Conservation (phyloP, 192 early-diverging fungal genomes). For the Spizellomyces punctatus region DNA sequence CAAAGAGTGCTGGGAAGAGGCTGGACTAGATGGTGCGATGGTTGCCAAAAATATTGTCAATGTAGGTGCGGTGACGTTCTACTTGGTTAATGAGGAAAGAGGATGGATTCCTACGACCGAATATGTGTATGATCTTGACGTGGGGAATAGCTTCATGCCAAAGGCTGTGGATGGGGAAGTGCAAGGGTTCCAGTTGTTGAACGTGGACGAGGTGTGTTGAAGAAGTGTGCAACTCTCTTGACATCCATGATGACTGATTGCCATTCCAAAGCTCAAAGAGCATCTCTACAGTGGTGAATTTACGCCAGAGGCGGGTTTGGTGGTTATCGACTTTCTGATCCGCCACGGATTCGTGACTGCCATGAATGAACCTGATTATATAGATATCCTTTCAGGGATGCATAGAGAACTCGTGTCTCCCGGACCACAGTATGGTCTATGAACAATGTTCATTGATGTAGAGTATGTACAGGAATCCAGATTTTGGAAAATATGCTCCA, state of each 20-base stretch:
- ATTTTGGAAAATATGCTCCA: not conserved
- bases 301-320: constrained; percentile 84
- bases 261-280: constrained; percentile 35
- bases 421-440: constrained; percentile 41
- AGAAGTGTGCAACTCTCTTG: not conserved
- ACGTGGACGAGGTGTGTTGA: constrained; percentile 62
- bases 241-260: not conserved
- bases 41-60: constrained; percentile 9
- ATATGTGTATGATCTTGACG: constrained; percentile 82
- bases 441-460: not conserved
- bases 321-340: constrained; percentile 84
- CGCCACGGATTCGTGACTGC: constrained; percentile 71
- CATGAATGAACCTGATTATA: constrained; percentile 81
- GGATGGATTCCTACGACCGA: constrained; percentile 80
- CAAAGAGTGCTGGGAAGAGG: constrained; percentile 93
- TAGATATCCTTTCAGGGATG: constrained; percentile 67
- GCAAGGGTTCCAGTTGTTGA: constrained; percentile 72
- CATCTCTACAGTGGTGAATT: constrained; percentile 54
- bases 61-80: constrained; percentile 75
- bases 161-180: constrained; percentile 85
- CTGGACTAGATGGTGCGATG: constrained; percentile 50
- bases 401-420: constrained; percentile 72
- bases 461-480: not conserved
- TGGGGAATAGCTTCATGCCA: constrained; percentile 64
- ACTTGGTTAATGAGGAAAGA: constrained; percentile 49